Evolutionary conservation across 106 monocot species (phyloP), one percentile per base, ranked within the genome.

Genomic region (Apostasia shenzhenica): DNA sequence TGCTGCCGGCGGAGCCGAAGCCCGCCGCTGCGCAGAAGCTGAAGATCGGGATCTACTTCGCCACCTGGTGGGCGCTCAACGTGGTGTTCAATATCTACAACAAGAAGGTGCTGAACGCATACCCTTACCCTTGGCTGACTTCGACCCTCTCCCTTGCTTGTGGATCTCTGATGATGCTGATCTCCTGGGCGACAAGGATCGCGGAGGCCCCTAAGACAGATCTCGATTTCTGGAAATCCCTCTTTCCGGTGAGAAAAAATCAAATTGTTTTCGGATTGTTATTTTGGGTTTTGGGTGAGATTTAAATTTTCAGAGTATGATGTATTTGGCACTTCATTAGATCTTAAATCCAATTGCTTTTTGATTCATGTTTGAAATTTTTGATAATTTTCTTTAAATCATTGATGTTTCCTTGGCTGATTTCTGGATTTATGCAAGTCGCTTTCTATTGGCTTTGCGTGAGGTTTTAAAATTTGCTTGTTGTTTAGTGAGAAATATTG

Each of bases 1-100:
- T 75, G 72, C 41, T 42, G 13, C 56, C 59, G 48, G 80, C 57
- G 47, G 63, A 14, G 37, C 11, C 69, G 38, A 57, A 67, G 39
- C 45, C 70, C 2, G 81, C 6, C 9, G 69, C 72, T 14, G 82
- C 84, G 11, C 77, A 82, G 76, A 86, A 72, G 75, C 55, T 80
- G 40, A 90, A 94, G 76, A 94, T 90, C 60, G 89, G 84, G 63
- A 63, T 89, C 45, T 94, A 90, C 68, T 94, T 90, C 55, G 89
- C 84, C 42, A 94, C 82, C 4, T 94, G 93, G 93, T 94, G 93
- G 93, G 84, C 93, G 41, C 68, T 94, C 41, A 94, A 94, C 66
- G 89, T 94, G 14, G 89, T 94, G 6, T 94, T 94, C 78, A 94
- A 94, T 57, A 89, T 94, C 58, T 94, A 94, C 70, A 94, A 94